Evolutionary conservation across 2,329 filamentous ascomycete genomes (phyloP).

Genomic region (Fusarium sp.): DNA sequence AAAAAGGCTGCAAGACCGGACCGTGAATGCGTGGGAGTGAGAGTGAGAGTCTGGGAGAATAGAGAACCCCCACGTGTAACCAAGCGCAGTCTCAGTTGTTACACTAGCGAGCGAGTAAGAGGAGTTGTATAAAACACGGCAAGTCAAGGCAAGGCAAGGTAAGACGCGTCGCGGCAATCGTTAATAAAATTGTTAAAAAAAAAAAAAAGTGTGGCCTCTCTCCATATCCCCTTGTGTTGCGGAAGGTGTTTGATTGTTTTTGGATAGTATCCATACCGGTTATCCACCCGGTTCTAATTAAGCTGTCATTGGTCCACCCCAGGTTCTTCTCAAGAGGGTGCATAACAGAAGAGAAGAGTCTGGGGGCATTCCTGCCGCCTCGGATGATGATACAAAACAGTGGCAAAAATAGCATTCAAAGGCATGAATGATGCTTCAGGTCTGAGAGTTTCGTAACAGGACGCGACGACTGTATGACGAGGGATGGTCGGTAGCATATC

Average conservation of each 20-base stretch:
- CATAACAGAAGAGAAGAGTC: not conserved
- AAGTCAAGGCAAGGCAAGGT: not conserved
- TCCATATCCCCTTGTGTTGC: constrained; percentile 4
- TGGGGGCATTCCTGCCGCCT: not conserved
- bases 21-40: not conserved
- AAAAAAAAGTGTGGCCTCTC: not conserved
- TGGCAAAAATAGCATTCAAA: constrained; percentile 21
- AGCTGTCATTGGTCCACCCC: not conserved
- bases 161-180: constrained; percentile 25
- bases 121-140: constrained; percentile 4
- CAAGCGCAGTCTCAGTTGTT: constrained; percentile 10
- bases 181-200: constrained; percentile 16
- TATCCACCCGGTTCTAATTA: not conserved
- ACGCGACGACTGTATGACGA: constrained; percentile 25
- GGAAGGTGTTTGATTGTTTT: constrained; percentile 26
- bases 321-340: not conserved
- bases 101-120: constrained; percentile 16
- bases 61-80: not conserved
- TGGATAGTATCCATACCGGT: constrained; percentile 6
- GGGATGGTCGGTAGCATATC: not conserved
- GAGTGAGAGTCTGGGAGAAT: not conserved
- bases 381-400: not conserved
- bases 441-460: constrained; percentile 12
- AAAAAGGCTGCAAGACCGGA: not conserved
- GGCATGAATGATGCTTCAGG: not conserved